phyloP scores from a whole-genome alignment of 768 basidiomycete genomes.

The Mycena polygramma region DNA sequence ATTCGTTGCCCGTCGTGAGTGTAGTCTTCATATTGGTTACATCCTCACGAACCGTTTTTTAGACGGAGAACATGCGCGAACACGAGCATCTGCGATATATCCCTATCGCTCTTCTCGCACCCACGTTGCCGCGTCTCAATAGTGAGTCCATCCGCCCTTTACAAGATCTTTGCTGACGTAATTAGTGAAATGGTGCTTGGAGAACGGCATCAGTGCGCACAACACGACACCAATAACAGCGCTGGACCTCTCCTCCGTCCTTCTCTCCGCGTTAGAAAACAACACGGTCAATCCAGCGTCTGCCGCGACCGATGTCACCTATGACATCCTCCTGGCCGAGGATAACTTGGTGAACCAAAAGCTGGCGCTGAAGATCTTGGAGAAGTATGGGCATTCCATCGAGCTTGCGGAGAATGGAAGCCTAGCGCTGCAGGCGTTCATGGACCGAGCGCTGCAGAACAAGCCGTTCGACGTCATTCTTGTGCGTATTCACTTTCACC shows the following conservation, averaged over 20 bases:
- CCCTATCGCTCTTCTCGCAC: constrained; percentile 91
- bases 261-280: constrained; percentile 94
- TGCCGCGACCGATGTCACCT: constrained; percentile 86
- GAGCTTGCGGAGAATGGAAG: constrained; percentile 99
- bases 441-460: constrained; percentile 75
- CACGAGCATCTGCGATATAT: constrained; percentile 96
- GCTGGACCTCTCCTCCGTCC: constrained; percentile 91
- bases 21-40: constrained; percentile 12
- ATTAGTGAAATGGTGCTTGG: constrained; percentile 94
- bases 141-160: constrained; percentile 59
- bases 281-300: constrained; percentile 93
- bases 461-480: constrained; percentile 93
- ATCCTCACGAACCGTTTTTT: constrained; percentile 21
- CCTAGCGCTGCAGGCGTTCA: constrained; percentile 93
- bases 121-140: constrained; percentile 81
- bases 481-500: constrained; percentile 60
- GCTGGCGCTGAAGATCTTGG: constrained; percentile 94
- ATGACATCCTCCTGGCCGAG: constrained; percentile 96
- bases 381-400: constrained; percentile 94
- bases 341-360: constrained; percentile 98
- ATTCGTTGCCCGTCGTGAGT: constrained; percentile 86
- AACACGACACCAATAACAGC: constrained; percentile 91
- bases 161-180: constrained; percentile 23
- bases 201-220: constrained; percentile 96
- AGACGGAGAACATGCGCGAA: constrained; percentile 93